A percentile compares a stretch with the other conserved stretches of the same genome.
These are phyloP conservation scores for Waitea zeae DNA, from an alignment of 1,284 basidiomycete genomes.

Conservation along the genomic window DNA sequence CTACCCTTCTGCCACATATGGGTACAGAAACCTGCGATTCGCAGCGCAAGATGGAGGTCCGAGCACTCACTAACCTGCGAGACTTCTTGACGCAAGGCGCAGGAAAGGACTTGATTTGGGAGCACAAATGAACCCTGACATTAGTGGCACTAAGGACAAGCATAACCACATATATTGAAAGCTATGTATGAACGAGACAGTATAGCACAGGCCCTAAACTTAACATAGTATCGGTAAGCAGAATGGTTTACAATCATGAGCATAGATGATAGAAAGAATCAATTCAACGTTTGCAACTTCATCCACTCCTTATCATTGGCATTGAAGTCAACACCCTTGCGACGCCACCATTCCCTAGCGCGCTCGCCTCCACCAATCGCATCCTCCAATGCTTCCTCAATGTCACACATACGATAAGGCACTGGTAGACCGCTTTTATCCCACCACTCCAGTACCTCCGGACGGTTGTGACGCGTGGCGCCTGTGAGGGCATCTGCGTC, in stretches of 20 bases:
- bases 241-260: no score
- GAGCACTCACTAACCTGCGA: constrained; percentile 52
- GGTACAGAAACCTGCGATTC: constrained; percentile 76
- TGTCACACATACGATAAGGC: constrained; percentile 71
- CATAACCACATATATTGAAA: no score
- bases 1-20: constrained; percentile 80
- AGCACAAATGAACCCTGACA: no score
- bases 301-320: constrained; percentile 72
- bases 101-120: constrained; percentile 50
- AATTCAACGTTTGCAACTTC: constrained; percentile 60
- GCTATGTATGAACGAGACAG: no score
- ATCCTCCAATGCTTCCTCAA: constrained; percentile 74
- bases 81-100: constrained; percentile 47
- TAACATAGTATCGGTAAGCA: no score
- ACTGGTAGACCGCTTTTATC: constrained; percentile 55
- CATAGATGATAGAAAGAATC: no score
- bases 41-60: constrained; percentile 69
- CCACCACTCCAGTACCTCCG: constrained; percentile 80
- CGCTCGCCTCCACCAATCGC: constrained; percentile 57
- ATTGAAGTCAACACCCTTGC: constrained; percentile 62
- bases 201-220: no score
- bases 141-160: no score
- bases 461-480: constrained; percentile 62
- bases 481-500: constrained; percentile 63
- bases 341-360: constrained; percentile 61